A percentile compares a stretch with the other conserved stretches of the same genome.
These are phyloP conservation scores for Cylindrotheca fusiformis DNA, from an alignment of 108 stramenopile genomes.

Conservation along the genomic window DNA sequence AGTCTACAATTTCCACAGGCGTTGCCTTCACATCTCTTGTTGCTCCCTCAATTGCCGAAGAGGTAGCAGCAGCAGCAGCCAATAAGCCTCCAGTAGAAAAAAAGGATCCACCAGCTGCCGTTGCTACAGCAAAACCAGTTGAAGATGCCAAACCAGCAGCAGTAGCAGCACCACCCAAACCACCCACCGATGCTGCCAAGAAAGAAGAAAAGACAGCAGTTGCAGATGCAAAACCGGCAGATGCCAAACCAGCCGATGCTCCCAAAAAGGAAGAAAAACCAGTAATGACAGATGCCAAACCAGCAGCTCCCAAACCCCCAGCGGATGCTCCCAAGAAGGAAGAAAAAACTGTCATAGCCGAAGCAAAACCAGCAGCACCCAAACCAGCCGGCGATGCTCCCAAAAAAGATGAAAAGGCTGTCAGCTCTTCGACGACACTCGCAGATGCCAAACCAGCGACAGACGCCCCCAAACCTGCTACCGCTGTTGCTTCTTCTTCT, in stretches of 20 bases:
- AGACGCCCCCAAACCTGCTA: not conserved
- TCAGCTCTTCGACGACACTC: no score
- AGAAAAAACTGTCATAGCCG: not conserved
- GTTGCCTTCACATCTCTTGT: no score
- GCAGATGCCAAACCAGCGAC: not conserved
- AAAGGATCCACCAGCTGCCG: not conserved
- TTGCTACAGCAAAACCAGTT: not conserved
- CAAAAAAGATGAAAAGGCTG: not conserved
- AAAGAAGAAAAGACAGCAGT: not conserved
- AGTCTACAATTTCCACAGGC: no score
- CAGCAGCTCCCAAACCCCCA: not conserved
- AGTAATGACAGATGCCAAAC: no score
- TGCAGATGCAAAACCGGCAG: no score
- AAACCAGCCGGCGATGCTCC: not conserved
- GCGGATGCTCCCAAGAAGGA: not conserved
- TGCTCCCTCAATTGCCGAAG: no score
- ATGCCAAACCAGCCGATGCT: not conserved
- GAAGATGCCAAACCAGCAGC: not conserved
- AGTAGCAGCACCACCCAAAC: not conserved
- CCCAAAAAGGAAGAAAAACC: no score
- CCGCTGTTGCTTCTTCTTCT: not conserved
- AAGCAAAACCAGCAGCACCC: not conserved
- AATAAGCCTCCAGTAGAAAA: no score
- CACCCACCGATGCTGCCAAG: not conserved
- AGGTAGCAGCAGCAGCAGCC: no score